Base-by-base conservation (phyloP, 2,329 filamentous ascomycete genomes). In the Mycocentrospora acerina region DNA sequence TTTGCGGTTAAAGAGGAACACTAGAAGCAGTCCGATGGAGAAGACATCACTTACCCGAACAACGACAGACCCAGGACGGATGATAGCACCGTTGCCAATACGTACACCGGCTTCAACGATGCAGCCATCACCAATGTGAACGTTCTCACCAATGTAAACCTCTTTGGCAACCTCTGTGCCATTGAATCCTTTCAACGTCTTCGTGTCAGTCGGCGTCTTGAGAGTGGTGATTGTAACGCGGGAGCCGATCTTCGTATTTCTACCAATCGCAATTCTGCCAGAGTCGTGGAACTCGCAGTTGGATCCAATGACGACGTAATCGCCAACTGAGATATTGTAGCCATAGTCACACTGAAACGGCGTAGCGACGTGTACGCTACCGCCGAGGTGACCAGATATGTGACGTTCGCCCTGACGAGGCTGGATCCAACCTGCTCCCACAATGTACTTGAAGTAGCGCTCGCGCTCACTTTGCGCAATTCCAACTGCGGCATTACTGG, bases 331-430 rank as follows among this genome's bases (percentile, higher is more conserved):
- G 55, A 97, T 86, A 65, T 98, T 97, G 71, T 95, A 97, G 1
- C 93, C 93, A 59, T 96, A 96, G 59, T 96, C 90, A 64, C 91
- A 96, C 31, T 78, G 83, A 66, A 98, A 97, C 0, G 91, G 91
- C 3, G 87, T 82, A 58, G 95, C 89, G 17, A 98, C 85, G 26
- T 84, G 76, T 4, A 87, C 84, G 39, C 84, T 81, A 14, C 83
- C 79, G 13, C 89, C 88, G 4, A 93, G 79, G 17, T 75, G 78
- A 41, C 80, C 87, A 29, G 44, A 41, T 24, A 42, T 35, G 14
- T 29, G 37, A 22, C 35, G 29, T 36, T 47, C 40, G 17, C 25
- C 34, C 16, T 34, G 36, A 35, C 35, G 44, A 62, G 52, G 39
- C 24, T 44, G 50, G 5, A 44, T 44, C 49, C 54, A 81, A 67